phyloP scores from a whole-genome alignment of 257 asterid genomes.

The Solanum boliviense region DNA sequence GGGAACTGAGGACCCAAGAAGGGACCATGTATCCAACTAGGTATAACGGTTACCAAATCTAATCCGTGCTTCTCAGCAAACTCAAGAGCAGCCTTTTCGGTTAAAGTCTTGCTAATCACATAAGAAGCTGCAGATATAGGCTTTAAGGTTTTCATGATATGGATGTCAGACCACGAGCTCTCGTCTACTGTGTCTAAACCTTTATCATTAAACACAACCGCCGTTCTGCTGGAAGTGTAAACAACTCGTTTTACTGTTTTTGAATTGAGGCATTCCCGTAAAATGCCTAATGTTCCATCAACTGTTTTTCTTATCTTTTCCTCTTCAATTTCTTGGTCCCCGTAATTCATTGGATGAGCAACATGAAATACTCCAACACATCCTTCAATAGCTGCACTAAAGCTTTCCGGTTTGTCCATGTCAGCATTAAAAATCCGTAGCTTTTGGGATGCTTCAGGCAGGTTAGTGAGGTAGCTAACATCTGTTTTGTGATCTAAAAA shows the following conservation, averaged over 20 bases:
- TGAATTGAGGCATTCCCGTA: constrained; percentile 32
- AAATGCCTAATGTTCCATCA: constrained; percentile 22
- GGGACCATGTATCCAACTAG: constrained; percentile 53
- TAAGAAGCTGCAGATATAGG: constrained; percentile 16
- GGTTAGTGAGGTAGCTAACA: constrained; percentile 38
- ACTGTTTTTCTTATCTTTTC: constrained; percentile 12
- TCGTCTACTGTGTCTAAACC: constrained; percentile 18
- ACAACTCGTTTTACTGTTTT: constrained; percentile 43
- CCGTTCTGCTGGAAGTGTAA: constrained; percentile 37
- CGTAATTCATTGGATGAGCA: constrained; percentile 59
- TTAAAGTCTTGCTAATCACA: constrained; percentile 35
- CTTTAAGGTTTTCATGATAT: neutral
- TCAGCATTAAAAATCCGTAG: constrained; percentile 48
- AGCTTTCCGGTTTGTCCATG: constrained; percentile 36
- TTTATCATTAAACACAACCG: constrained; percentile 6
- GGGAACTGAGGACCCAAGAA: constrained; percentile 38
- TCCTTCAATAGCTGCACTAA: constrained; percentile 39
- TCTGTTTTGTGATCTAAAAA: constrained; percentile 24
- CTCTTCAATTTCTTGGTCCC: constrained; percentile 36
- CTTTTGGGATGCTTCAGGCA: constrained; percentile 42
- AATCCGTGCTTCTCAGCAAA: constrained; percentile 35
- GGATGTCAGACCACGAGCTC: constrained; percentile 26
- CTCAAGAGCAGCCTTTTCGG: constrained; percentile 44
- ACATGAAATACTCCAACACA: constrained; percentile 63
- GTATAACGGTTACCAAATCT: constrained; percentile 35